A percentile compares a stretch with the other conserved stretches of the same genome.
Conservation (phyloP, 2,329 filamentous ascomycete genomes). For the Paraconiothyrium sp. region DNA sequence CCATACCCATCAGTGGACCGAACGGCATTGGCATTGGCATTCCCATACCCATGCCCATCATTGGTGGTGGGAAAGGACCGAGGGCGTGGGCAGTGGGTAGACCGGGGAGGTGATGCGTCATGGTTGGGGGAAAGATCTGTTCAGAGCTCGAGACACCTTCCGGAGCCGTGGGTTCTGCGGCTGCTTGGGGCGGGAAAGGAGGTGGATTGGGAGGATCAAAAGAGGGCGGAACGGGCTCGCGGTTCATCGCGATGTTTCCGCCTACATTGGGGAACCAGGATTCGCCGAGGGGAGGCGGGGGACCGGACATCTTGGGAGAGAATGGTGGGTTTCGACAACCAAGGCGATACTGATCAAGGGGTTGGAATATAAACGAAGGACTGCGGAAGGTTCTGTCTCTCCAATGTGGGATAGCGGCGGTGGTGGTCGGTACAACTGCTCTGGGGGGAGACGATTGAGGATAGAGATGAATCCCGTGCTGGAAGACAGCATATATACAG, state of each 20-base stretch:
- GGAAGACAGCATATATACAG: background rate
- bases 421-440: background rate
- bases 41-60: conserved; percentile 36
- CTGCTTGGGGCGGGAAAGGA: conserved; percentile 15
- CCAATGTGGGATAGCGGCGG: background rate
- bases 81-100: conserved; percentile 18
- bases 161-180: conserved; percentile 13
- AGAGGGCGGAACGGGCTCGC: conserved; percentile 40
- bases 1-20: conserved; percentile 31
- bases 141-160: background rate
- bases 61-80: conserved; percentile 25
- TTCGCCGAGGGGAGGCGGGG: conserved; percentile 36
- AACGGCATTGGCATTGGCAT: conserved; percentile 31
- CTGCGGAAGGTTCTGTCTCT: background rate
- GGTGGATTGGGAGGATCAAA: conserved; percentile 28
- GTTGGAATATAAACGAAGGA: background rate
- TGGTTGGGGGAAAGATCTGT: conserved; percentile 8
- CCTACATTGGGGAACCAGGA: conserved; percentile 43
- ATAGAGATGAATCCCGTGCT: background rate
- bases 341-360: background rate
- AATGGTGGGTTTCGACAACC: background rate
- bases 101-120: conserved; percentile 27
- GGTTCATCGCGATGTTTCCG: conserved; percentile 47
- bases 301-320: conserved; percentile 34
- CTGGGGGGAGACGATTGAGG: background rate